Evolutionary conservation across 495 filamentous ascomycete genomes (phyloP).

Genomic region (Aspergillus saccharolyticus): DNA sequence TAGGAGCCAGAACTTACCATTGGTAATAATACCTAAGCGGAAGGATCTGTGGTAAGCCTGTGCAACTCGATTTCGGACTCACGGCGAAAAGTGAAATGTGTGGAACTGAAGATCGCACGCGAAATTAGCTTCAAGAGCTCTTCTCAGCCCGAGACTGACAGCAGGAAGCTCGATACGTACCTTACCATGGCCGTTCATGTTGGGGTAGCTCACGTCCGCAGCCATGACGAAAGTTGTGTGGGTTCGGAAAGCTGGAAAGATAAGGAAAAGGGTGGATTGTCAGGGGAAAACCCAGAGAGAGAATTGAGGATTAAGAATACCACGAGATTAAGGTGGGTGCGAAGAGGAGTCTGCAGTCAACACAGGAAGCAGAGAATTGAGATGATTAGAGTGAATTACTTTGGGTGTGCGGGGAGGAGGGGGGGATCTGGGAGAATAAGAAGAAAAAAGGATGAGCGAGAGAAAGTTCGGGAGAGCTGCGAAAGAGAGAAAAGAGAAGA

Average conservation of each 20-base stretch:
- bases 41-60: constrained; percentile 19
- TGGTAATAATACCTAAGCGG: constrained; percentile 25
- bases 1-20: constrained; percentile 21
- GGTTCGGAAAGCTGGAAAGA: constrained; percentile 1
- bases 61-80: constrained; percentile 8
- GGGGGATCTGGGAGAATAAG: constrained; percentile 13
- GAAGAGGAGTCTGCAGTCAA: constrained; percentile 2
- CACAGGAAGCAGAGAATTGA: neutral
- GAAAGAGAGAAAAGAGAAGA: constrained; percentile 21
- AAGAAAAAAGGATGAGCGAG: constrained; percentile 11
- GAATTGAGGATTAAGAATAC: neutral
- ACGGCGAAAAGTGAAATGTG: neutral
- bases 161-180: constrained; percentile 24
- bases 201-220: constrained; percentile 37
- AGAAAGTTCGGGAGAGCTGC: too few species aligned
- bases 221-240: constrained; percentile 18
- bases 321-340: neutral
- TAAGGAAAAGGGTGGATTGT: neutral
- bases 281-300: neutral
- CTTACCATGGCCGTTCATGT: constrained; percentile 39
- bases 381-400: constrained; percentile 21
- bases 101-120: constrained; percentile 6
- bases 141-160: neutral
- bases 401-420: constrained; percentile 9
- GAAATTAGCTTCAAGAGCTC: constrained; percentile 10